Conservation (phyloP, 2,329 filamentous ascomycete species). For the Gaeumannomyces tritici region DNA sequence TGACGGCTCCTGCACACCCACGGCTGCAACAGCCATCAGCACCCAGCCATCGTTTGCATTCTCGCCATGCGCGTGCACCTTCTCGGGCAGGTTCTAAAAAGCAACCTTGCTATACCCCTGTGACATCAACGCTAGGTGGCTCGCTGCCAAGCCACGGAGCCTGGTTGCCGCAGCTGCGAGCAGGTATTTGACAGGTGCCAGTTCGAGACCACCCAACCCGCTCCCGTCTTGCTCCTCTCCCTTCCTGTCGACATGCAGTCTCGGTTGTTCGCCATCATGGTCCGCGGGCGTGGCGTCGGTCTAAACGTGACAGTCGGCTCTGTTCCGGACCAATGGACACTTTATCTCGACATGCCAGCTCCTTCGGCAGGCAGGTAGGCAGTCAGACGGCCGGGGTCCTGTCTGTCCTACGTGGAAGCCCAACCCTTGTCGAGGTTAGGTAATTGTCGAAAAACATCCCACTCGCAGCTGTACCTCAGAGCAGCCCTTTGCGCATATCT, state of each 20-base stretch:
- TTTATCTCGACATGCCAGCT: background rate
- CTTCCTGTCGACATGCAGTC: background rate
- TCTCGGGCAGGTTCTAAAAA: too few relatives aligned
- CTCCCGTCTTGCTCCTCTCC: background rate
- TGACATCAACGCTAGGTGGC: too few relatives aligned
- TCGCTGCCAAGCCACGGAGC: background rate
- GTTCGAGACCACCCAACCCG: background rate
- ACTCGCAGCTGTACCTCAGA: background rate
- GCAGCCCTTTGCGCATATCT: background rate
- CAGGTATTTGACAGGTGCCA: background rate
- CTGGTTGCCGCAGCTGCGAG: background rate
- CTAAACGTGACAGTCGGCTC: background rate
- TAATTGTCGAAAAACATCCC: background rate
- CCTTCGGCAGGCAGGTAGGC: background rate
- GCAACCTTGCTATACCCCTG: too few relatives aligned
- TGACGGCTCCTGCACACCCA: too few relatives aligned
- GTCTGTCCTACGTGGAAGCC: background rate
- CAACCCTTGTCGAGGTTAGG: too few relatives aligned
- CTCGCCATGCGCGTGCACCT: too few relatives aligned
- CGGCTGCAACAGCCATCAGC: too few relatives aligned
- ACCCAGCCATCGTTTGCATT: too few relatives aligned
- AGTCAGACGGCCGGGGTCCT: too few relatives aligned
- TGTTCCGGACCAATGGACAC: background rate
- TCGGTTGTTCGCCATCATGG: background rate
- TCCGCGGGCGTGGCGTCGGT: background rate